Evolutionary conservation across 192 early-diverging fungal species (phyloP), one percentile per base, ranked within the genome.

Genomic region (Gaertneriomyces semiglobifer): DNA sequence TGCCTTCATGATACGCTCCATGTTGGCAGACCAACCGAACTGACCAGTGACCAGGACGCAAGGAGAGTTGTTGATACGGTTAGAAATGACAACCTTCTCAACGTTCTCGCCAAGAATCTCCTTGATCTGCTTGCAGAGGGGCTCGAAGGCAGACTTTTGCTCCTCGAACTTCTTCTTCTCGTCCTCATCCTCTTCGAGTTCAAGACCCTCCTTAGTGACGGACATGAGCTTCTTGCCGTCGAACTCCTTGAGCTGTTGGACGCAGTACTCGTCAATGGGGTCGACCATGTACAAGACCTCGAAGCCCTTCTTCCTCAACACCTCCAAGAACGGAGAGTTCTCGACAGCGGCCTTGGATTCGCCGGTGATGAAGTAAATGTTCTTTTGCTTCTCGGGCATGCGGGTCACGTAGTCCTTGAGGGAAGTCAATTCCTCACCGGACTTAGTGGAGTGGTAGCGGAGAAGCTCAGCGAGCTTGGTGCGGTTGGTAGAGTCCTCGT

Each of bases 1-100:
- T 58, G 98, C 93, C 86, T 95, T 97, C 98, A 99, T 99, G 91
- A 99, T 98, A 86, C 98, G 94, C 85, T 99, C 98, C 95, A 99
- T 98, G 91, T 98, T 99, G 73, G 95, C 96, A 47, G 96, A 96
- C 96, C 96, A 99, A 64, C 95, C 97, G 74, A 90, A 96, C 81
- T 98, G 94, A 68, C 94, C 94, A 65, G 98, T 98, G 77, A 96
- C 90, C 74, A 99, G 88, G 59, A 96, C 95, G 85, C 96, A 98
- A 53, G 98, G 98, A 45, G 94, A 96, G 84, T 94, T 92, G 68
- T 88, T 84, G 74, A 99, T 93, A 83, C 93, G 89, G 89, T 95
- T 94, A 62, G 98, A 96, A 74, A 96, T 76, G 38, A 88, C 75
- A 66, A 94, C 94, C 86, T 90, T 91, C 83, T 93, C 91, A 71